Base-by-base conservation (phyloP, 768 basidiomycete genomes). In the Tylopilus intermedius region DNA sequence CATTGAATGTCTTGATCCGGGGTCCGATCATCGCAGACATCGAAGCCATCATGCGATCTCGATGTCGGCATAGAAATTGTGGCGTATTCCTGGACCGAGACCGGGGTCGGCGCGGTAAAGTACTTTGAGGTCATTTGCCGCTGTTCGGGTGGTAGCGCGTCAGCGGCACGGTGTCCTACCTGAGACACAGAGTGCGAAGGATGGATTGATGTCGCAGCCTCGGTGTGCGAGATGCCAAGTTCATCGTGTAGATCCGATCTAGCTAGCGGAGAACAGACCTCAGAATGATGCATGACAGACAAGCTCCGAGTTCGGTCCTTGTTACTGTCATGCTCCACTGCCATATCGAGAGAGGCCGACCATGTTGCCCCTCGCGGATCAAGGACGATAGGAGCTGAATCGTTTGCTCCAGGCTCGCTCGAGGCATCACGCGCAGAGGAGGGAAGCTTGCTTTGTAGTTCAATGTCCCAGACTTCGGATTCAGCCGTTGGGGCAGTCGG, bases 131-230 rank as follows among this genome's bases (percentile, higher is more conserved):
- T 11, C 8, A 48, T 50, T 58, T 15, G 40, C 14, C n/a, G 47
- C 18, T 5, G 33, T 29, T 49, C 51, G 46, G 51, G n/a, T n/a
- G 47, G 43, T 27, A 45, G 30, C 9, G n/a, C 13, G 14, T 55
- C 50, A 42, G 44, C 51, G 43, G 22, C 42, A 52, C 59, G 59
- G 44, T 49, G 58, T 43, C 63, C 68, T 39, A 68, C 53, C 58
- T 81, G 82, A 27, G 82, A 84, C 27, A 77, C 81, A 26, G 82
- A 84, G 47, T 84, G 74, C 8, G 78, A 84, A 9, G 82, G 76
- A 30, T 67, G 65, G 10, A 78, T 59, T 30, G 76, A 72, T 1
- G 65, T 53, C 45, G 40, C 51, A 18, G 57, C 56, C 24, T 38
- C 45, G 32, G 41, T 53, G 5, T 32, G 49, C 37, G 30, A 14